Conservation (phyloP, 768 basidiomycete genomes). For the Xerocomellus dryophilus region DNA sequence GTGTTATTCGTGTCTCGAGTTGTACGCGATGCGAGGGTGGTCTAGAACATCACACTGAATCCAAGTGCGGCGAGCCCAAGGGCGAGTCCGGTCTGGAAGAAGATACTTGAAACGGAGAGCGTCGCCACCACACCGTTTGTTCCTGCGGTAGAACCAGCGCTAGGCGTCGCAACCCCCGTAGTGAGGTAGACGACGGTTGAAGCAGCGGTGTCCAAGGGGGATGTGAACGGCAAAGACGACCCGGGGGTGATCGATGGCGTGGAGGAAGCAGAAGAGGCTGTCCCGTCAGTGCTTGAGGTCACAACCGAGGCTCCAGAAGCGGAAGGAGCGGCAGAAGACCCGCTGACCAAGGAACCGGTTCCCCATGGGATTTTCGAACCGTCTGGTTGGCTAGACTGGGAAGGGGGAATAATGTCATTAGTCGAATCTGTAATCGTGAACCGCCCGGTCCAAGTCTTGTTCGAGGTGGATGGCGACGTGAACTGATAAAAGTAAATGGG, state of each 20-base stretch:
- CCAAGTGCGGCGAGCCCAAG: constrained; percentile 21
- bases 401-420: constrained; percentile 46
- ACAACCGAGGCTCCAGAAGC: constrained; percentile 9
- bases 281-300: constrained; percentile 4
- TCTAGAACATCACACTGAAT: constrained; percentile 19
- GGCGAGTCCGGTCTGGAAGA: constrained; percentile 16
- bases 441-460: constrained; percentile 66
- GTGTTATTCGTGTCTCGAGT: not conserved
- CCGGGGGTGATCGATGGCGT: constrained; percentile 4
- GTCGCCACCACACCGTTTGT: constrained; percentile 8
- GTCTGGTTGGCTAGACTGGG: constrained; percentile 52
- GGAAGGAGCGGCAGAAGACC: constrained; percentile 36
- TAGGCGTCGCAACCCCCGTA: not conserved
- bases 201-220: not conserved
- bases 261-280: not conserved
- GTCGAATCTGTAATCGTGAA: constrained; percentile 63
- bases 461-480: constrained; percentile 40
- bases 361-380: constrained; percentile 63
- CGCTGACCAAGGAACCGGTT: constrained; percentile 48
- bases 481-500: constrained; percentile 84
- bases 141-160: not conserved
- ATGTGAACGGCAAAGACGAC: not conserved
- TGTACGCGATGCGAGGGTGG: not conserved
- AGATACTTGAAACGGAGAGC: not conserved
- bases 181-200: not conserved